A percentile compares a stretch with the other conserved stretches of the same genome.
Conservation (phyloP, 192 early-diverging fungal species). For the Funneliformis geosporum region DNA sequence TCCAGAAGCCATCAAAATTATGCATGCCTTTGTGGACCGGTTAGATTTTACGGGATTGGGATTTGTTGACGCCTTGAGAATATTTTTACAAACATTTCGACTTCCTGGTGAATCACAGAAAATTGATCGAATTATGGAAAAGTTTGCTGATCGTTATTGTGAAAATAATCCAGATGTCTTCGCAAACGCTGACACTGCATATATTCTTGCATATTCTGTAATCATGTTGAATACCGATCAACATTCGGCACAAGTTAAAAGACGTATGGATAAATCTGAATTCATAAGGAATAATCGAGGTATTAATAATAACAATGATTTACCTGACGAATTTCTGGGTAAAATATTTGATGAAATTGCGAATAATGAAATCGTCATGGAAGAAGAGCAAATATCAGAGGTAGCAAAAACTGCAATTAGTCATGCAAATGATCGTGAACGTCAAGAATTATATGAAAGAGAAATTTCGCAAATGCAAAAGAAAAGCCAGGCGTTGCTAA, state of each 20-base stretch:
- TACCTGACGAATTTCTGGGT: slow-evolving; percentile 72
- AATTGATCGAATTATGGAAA: slow-evolving; percentile 95
- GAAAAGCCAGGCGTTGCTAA: slow-evolving; percentile 68
- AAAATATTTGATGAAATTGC: slow-evolving; percentile 84
- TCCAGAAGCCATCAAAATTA: slow-evolving; percentile 85
- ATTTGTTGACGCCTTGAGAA: slow-evolving; percentile 82
- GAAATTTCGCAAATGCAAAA: slow-evolving; percentile 70
- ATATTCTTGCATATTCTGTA: slow-evolving; percentile 89
- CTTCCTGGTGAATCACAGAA: slow-evolving; percentile 94
- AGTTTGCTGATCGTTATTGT: slow-evolving; percentile 91
- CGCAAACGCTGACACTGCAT: slow-evolving; percentile 90
- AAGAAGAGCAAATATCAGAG: slow-evolving; percentile 74
- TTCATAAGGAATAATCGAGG: slow-evolving; percentile 93
- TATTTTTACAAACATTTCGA: slow-evolving; percentile 86
- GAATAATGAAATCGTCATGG: slow-evolving; percentile 86
- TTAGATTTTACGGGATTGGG: slow-evolving; percentile 73
- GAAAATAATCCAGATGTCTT: slow-evolving; percentile 82
- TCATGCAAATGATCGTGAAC: slow-evolving; percentile 40
- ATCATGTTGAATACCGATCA: slow-evolving; percentile 95
- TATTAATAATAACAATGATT: slow-evolving; percentile 86
- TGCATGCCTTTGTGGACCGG: slow-evolving; percentile 92
- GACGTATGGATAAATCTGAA: slow-evolving; percentile 82
- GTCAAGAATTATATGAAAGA: slow-evolving; percentile 62
- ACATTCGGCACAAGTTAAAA: slow-evolving; percentile 83
- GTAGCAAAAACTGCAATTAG: slow-evolving; percentile 38